Conservation (phyloP, 345 rosid species). For the Moricandia arvensis region DNA sequence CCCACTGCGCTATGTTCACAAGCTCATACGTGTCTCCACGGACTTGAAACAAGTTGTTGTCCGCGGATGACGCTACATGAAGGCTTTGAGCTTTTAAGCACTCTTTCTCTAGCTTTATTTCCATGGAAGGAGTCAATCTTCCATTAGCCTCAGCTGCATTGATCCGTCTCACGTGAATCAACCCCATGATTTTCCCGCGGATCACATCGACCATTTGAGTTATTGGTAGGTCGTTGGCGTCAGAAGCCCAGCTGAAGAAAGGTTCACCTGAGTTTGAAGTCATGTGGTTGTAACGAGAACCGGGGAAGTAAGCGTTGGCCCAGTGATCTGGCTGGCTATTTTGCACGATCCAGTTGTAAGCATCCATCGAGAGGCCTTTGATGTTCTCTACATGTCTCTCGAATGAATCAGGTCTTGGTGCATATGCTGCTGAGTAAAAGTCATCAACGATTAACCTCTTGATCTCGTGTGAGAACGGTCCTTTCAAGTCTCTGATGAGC, state of each 20-base stretch:
- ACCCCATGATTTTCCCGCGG: constrained; percentile 67
- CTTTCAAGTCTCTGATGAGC: constrained; percentile 76
- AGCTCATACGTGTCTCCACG: constrained; percentile 71
- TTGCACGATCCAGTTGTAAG: constrained; percentile 74
- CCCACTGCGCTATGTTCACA: constrained; percentile 71
- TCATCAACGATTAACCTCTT: constrained; percentile 79
- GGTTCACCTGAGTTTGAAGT: constrained; percentile 76
- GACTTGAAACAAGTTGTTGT: constrained; percentile 71
- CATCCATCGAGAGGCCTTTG: constrained; percentile 71
- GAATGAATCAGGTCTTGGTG: constrained; percentile 59
- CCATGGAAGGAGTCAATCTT: constrained; percentile 76
- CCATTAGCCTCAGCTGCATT: constrained; percentile 59
- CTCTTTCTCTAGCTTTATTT: constrained; percentile 72
- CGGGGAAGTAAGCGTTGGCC: constrained; percentile 86
- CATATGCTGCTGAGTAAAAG: constrained; percentile 70
- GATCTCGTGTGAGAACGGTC: constrained; percentile 86
- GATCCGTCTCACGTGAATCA: constrained; percentile 51
- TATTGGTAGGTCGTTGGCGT: constrained; percentile 83
- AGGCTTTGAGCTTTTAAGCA: constrained; percentile 45
- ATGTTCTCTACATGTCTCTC: constrained; percentile 66
- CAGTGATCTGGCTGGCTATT: constrained; percentile 81
- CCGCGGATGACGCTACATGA: constrained; percentile 59
- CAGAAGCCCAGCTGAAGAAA: constrained; percentile 79
- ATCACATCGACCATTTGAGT: constrained; percentile 91
- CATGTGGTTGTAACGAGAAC: constrained; percentile 84